Base-by-base conservation (phyloP, 2,329 filamentous ascomycete species). In the Calonectria crousiana region DNA sequence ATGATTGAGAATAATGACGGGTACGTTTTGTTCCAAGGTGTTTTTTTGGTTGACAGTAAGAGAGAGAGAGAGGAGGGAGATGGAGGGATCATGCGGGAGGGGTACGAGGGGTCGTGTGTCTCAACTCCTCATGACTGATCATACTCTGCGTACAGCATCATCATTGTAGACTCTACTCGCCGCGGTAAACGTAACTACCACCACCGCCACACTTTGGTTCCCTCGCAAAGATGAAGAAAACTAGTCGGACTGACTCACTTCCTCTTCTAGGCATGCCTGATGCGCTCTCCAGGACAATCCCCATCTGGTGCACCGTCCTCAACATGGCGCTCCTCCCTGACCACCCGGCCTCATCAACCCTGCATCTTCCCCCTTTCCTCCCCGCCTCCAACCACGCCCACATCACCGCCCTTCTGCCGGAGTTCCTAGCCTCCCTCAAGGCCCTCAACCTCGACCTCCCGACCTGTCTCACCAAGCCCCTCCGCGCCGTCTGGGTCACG, bases 161-260 rank as follows among this genome's bases (percentile, higher is more conserved):
- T 98, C 73, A 92, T 99, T 72, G 94, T 98, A 53, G 97, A 99
- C 85, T 98, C 95, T 32, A 99, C 97, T 0, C 89, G 97, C 71
- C 90, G 96, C 67, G 97, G 97, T 13, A 98, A 98, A 87, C 91
- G 94, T 91, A 87, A 79, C 38, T 18, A 16, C 41, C 44, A 30
- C 44, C 44, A 23, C 6, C 18, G 38, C 38, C 6, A 41, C 3
- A 11, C 6, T 41, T 41, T 44, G n/a, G 18, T 2, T 14, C 9
- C 26, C 6, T 32, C 20, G 72, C 20, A 53, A 51, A 16, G 16
- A 36, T 66, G 34, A 28, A 28, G 64, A 32, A 32, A 11, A 10
- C 64, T 28, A 32, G 16, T 58, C 28, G 32, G 38, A 44, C 60
- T 53, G 44, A 72, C 56, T 74, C 44, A 71, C 16, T 10, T 9